Base-by-base conservation (phyloP, 148 eudicot species). In the Agrostemma githago region DNA sequence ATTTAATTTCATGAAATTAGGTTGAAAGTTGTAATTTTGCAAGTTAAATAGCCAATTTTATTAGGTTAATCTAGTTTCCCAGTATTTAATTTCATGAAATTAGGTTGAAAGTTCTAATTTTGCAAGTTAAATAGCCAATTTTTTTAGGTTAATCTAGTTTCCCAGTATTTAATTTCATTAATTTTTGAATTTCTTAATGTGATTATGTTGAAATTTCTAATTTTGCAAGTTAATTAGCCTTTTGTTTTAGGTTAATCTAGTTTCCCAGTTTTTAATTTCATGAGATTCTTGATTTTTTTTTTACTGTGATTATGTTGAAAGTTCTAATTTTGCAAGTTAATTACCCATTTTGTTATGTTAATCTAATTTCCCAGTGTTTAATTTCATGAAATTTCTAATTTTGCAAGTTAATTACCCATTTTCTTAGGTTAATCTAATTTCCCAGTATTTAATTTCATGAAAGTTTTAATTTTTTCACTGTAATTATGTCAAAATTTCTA, bases 11-110 rank as follows among this genome's bases (percentile, higher is more conserved):
- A 43, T 43, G 5, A 21, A 61, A 39, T 60, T 77, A 4, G 9
- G 38, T 37, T 14, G 26, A 57, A 78, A 78, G 74, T 70, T 66
- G 41, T 74, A 46, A 20, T 62, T 62, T 62, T 72, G 58, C 11
- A 21, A 26, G 42, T 71, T 62, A 15, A 17, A 71, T 53, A n/a
- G 44, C 37, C 70, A 9, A 34, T 34, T 8, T 51, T 34, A n/a
- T 79, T 26, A 26, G 34, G 34, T 26, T 26, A 26, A 26, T 26
- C 34, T 26, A 26, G 34, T 26, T 26, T 26, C 34, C 34, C 34
- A 26, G 34, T 26, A 26, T 26, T 26, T 26, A 26, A 26, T 26
- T 26, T 26, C 34, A 26, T 26, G 34, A 26, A 26, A 26, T 26
- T 26, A 26, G 34, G 34, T 26, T 26, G 34, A 26, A 26, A 26